These are phyloP conservation scores for Coemansia sp. DNA, from an alignment of 192 early-diverging fungal species.

Conservation along the genomic window DNA sequence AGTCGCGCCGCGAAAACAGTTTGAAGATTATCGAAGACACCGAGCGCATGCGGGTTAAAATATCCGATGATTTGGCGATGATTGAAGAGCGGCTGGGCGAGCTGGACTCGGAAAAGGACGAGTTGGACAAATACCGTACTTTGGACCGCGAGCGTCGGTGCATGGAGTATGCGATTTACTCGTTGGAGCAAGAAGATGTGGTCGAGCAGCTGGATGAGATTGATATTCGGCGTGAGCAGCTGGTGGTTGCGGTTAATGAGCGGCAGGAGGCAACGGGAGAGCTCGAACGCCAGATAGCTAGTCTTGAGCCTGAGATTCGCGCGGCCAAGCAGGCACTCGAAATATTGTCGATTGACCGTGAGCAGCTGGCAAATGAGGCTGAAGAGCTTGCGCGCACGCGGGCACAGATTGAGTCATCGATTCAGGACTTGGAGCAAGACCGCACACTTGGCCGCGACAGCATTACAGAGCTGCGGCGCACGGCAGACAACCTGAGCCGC, in stretches of 20 bases:
- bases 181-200: constrained; percentile 81
- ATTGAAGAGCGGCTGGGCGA: constrained; percentile 88
- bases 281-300: constrained; percentile 54
- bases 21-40: constrained; percentile 92
- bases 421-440: constrained; percentile 79
- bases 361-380: constrained; percentile 69
- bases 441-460: constrained; percentile 48
- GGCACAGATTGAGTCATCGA: constrained; percentile 74
- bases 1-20: constrained; percentile 84
- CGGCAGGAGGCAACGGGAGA: constrained; percentile 60
- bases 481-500: constrained; percentile 26
- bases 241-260: constrained; percentile 59
- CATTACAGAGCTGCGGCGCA: constrained; percentile 51
- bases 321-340: constrained; percentile 66
- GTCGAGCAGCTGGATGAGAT: constrained; percentile 75
- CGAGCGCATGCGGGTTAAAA: constrained; percentile 77
- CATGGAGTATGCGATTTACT: constrained; percentile 92
- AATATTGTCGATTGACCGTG: constrained; percentile 65
- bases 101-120: constrained; percentile 91
- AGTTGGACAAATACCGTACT: constrained; percentile 84
- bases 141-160: constrained; percentile 82
- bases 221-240: constrained; percentile 53
- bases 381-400: constrained; percentile 74
- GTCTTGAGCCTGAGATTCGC: constrained; percentile 59
- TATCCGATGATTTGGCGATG: constrained; percentile 80